Evolutionary conservation across 768 basidiomycete genomes (phyloP), one percentile per base, ranked within the genome.

Genomic region (Pholiota microspora): DNA sequence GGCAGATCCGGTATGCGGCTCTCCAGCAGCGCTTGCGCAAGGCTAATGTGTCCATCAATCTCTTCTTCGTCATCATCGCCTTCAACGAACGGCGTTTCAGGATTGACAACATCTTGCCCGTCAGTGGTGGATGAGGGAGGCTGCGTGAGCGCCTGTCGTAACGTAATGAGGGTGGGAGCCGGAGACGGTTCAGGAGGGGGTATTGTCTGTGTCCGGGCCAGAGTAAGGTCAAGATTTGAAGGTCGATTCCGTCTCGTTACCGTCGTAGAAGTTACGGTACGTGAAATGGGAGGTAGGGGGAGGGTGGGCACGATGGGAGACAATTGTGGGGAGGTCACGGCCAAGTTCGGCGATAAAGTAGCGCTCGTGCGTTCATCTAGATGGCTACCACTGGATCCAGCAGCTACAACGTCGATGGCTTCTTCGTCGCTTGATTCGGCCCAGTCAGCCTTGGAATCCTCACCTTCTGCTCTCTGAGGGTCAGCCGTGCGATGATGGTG

Each of bases 361-460:
- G 81, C 75, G 64, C 91, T 92, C 0, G 91, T 94, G 24, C 91
- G 82, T 68, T 94, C 91, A 62, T 94, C 91, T 47, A 93, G 66
- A 64, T 87, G 88, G 61, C 89, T 87, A 7, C 92, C 91, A 56
- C 88, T 89, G 12, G 89, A 77, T 9, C 84, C 91, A 15, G 92
- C 90, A 0, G 92, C 88, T 28, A 92, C 81, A 36, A 89, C 72
- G 62, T 91, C 84, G 51, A 94, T 90, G 12, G 90, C 92, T 67
- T 94, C 92, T 51, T 94, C 92, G 58, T 94, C 92, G 60, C 90
- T 92, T 4, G 81, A 83, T 66, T 90, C 84, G 52, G 81, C 74
- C 92, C 93, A 91, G 62, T 94, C 79, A 53, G 66, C 73, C 64
- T 86, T 86, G 7, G 69, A 56, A 59, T 80, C 80, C 64, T 77